Evolutionary conservation across 495 filamentous ascomycete genomes (phyloP), one percentile per base, ranked within the genome.

Genomic region (Annulohypoxylon bovei): DNA sequence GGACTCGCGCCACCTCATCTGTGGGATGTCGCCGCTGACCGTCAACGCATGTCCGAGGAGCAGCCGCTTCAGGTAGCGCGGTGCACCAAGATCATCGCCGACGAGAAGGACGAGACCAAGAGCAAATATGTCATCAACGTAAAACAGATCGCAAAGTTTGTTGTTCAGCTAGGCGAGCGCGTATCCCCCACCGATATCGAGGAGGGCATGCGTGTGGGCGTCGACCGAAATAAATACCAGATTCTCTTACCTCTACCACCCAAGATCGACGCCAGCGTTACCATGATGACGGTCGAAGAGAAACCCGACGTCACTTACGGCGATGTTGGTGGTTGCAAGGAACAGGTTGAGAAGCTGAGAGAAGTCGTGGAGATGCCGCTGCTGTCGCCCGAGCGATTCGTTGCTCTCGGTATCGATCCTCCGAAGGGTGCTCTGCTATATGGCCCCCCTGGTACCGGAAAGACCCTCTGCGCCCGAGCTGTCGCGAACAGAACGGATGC

Each of bases 51-150:
- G 95, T 88, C 89, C 39, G 95, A 99, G 80, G 95, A 99, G 83
- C 95, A 99, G 77, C 96, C 95, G 22, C 85, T 99, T 70, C 95
- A 99, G 82, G 95, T 99, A 37, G 96, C 95, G 70, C 88, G 95
- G 70, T 99, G 95, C 85, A 99, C 95, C 54, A 99, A 99, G 87
- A 99, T 99, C 79, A 99, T 99, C 67, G 89, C 92, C 62, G 94
- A 97, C 80, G 95, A 97, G 78, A 95, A 97, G 83, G 94, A 99
- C 82, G 83, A 90, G 30, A 93, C 97, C 72, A 99, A 99, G 88
- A 95, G 91, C 88, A 98, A 98, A 90, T 99, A 99, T 85, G 94
- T 99, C 76, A 99, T 99, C 87, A 99, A 98, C 81, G 95, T 99
- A 71, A 99, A 99, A 83, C 95, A 99, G 79, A 98, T 99, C 68